Percentiles rank a stretch among this genome's conserved stretches.
Evolutionary conservation across 257 asterid genomes (phyloP).

Genomic region (Solanum sitiens): DNA sequence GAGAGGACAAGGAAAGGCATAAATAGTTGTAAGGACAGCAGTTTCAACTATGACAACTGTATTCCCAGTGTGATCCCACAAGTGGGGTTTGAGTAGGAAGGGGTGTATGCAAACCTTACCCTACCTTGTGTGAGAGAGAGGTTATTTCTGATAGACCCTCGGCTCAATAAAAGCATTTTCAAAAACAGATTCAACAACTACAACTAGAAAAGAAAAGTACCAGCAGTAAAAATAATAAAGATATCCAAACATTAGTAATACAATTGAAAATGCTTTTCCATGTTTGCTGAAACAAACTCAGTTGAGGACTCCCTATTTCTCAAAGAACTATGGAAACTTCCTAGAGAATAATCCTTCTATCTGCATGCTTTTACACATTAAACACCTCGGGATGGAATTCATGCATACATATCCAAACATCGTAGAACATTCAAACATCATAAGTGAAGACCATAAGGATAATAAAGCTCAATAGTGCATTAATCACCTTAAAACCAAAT

Average conservation of each 20-base stretch:
- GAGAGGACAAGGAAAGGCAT: neutral
- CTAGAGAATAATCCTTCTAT: neutral
- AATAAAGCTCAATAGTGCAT: neutral
- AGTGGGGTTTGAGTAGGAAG: neutral
- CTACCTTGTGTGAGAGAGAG: neutral
- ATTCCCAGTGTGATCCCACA: neutral
- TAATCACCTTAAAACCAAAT: constrained; percentile 61
- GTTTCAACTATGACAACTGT: neutral
- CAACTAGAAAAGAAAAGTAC: neutral
- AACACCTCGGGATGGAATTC: neutral
- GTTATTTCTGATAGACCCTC: neutral
- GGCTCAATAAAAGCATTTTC: neutral
- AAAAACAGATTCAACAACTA: neutral
- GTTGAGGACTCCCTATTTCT: neutral
- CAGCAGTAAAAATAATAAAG: neutral
- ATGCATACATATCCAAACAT: neutral
- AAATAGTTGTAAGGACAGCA: neutral
- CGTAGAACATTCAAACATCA: neutral
- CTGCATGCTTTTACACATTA: neutral
- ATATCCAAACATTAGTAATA: neutral
- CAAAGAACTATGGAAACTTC: neutral
- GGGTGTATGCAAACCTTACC: neutral
- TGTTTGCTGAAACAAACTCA: neutral
- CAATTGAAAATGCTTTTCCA: neutral
- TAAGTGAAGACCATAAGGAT: neutral